Percentiles rank a stretch among this genome's conserved stretches.
These are phyloP conservation scores for Caulochytrium protostelioides DNA, from an alignment of 371 early-diverging fungal species.

Conservation along the genomic window DNA sequence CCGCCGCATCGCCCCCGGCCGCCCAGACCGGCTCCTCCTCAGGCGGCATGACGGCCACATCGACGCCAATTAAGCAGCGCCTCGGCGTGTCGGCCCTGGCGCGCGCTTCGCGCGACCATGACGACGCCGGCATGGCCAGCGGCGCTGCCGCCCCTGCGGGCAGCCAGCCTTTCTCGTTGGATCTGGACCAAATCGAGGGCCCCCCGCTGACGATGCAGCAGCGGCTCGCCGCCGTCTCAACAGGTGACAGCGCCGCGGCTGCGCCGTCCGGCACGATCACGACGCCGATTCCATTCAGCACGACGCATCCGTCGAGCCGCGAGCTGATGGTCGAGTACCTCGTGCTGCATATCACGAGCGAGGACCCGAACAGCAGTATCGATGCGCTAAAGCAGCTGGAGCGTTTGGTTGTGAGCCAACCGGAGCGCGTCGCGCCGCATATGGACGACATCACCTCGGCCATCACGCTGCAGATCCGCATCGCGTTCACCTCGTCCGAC, in stretches of 20 bases:
- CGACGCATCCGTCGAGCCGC: too few relatives aligned
- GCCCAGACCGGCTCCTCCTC: background rate
- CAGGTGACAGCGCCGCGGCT: background rate
- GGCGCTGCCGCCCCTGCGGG: too few relatives aligned
- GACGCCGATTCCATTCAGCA: too few relatives aligned
- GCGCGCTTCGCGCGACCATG: too few relatives aligned
- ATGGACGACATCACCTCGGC: conserved; percentile 47
- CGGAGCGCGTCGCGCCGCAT: conserved; percentile 33
- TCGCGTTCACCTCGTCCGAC: conserved; percentile 46
- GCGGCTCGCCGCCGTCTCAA: background rate
- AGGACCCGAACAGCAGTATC: conserved; percentile 42
- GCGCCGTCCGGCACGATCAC: background rate
- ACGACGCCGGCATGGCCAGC: too few relatives aligned
- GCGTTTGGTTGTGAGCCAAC: conserved; percentile 26
- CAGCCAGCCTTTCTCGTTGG: background rate
- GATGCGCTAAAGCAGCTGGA: conserved; percentile 65
- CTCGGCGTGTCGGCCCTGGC: too few relatives aligned
- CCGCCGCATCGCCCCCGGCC: background rate
- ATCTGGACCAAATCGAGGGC: conserved; percentile 1
- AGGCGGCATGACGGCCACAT: too few relatives aligned
- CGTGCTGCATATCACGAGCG: conserved; percentile 49
- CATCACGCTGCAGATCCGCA: conserved; percentile 49
- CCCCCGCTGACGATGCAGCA: background rate
- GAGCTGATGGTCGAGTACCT: too few relatives aligned
- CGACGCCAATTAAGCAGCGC: background rate